phyloP scores from a whole-genome alignment of 208 protist genomes.

The Jaenimonas drosophilae region DNA sequence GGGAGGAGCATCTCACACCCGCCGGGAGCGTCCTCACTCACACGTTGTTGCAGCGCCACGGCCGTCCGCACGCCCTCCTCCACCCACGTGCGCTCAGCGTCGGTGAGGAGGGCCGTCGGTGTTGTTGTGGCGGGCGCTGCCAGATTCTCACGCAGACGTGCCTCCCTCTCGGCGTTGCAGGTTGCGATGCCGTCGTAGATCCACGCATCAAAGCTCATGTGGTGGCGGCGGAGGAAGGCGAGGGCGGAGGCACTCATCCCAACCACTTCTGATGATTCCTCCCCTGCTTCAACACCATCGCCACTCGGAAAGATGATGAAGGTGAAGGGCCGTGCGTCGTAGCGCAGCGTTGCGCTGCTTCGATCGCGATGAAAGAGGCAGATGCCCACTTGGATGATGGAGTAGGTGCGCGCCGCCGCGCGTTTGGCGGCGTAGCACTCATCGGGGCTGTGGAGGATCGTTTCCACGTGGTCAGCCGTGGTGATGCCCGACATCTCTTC shows the following conservation, averaged over 20 bases:
- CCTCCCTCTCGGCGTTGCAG: constrained; percentile 26
- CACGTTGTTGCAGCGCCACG: constrained; percentile 15
- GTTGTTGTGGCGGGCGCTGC: no score
- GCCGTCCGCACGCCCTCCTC: constrained; percentile 13
- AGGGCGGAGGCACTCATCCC: constrained; percentile 50
- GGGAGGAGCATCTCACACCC: constrained; percentile 11
- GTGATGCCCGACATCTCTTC: constrained; percentile 85
- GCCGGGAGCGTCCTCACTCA: no score
- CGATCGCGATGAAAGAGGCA: constrained; percentile 57
- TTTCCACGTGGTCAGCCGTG: constrained; percentile 40
- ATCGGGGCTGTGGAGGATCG: constrained; percentile 39
- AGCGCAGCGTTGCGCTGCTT: constrained; percentile 8
- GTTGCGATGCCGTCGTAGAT: constrained; percentile 52
- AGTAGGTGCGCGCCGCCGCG: constrained; percentile 45
- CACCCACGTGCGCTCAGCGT: constrained; percentile 42
- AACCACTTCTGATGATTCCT: no score
- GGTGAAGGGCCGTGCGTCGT: constrained; percentile 60
- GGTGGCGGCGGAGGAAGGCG: constrained; percentile 54
- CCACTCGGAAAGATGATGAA: constrained; percentile 72
- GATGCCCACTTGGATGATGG: constrained; percentile 77
- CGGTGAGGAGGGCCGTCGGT: constrained; percentile 17
- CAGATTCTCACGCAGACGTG: constrained; percentile 15
- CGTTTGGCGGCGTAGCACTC: constrained; percentile 59
- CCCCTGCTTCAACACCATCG: no score
- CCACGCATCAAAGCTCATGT: constrained; percentile 79